Percentiles rank a stretch among this genome's conserved stretches.
These are phyloP conservation scores for Sporothrix schenckii DNA, from an alignment of 2,329 filamentous ascomycete genomes.

Conservation along the genomic window DNA sequence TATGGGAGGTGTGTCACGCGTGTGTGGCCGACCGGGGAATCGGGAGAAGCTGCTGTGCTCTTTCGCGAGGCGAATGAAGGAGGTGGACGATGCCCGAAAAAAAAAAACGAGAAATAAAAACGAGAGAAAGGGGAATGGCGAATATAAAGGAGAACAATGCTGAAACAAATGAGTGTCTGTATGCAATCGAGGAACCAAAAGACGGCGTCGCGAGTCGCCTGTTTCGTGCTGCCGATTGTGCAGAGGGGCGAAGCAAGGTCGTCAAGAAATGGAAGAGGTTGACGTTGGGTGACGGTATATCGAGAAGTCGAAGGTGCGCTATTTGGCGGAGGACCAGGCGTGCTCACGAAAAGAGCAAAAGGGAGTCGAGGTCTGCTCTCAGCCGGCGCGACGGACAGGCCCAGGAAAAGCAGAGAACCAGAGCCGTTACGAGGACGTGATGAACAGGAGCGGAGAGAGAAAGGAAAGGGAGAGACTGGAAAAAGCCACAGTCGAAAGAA, in stretches of 20 bases:
- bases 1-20: background rate
- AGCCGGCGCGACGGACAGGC: background rate
- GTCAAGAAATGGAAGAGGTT: background rate
- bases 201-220: background rate
- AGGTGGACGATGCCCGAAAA: background rate
- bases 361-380: background rate
- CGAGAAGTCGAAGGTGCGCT: background rate
- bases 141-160: background rate
- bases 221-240: background rate
- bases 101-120: background rate
- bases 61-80: background rate
- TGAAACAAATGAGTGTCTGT: background rate
- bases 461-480: slow-evolving; percentile 1
- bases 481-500: background rate
- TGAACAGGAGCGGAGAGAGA: background rate
- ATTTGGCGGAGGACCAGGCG: slow-evolving; percentile 14
- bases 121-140: background rate
- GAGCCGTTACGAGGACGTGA: background rate
- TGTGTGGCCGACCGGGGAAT: background rate
- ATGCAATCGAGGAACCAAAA: background rate
- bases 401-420: slow-evolving; percentile 1
- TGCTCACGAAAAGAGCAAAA: background rate
- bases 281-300: background rate
- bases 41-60: slow-evolving; percentile 9
- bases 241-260: background rate